Conservation (phyloP, 768 basidiomycete species). For the Hypsizygus marmoreus region DNA sequence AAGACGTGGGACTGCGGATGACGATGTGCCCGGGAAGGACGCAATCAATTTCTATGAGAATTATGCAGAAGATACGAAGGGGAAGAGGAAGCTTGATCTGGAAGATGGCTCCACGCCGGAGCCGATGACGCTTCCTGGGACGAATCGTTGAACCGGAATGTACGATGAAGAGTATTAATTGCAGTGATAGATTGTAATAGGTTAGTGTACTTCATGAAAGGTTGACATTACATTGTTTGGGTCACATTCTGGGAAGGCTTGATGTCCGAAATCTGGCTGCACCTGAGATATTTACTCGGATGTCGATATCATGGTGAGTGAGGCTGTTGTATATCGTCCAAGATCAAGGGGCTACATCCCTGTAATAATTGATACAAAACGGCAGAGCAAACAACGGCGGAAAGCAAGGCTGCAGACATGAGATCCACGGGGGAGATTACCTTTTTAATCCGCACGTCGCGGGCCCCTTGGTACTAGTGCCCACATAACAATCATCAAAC, state of each 20-base stretch:
- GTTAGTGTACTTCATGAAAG: too few species aligned
- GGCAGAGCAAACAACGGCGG: background rate
- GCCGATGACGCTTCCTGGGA: conserved; percentile 6
- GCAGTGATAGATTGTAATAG: too few species aligned
- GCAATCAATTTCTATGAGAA: conserved; percentile 88
- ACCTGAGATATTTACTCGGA: too few species aligned
- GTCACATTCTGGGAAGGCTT: too few species aligned
- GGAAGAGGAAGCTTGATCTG: conserved; percentile 49
- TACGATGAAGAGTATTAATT: too few species aligned
- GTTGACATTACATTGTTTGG: too few species aligned
- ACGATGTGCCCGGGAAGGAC: conserved; percentile 40
- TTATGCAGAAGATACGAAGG: conserved; percentile 76
- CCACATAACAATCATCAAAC: conserved; percentile 58
- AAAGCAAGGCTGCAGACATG: background rate
- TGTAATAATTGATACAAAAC: background rate
- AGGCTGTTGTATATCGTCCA: too few species aligned
- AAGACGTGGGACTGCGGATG: conserved; percentile 42
- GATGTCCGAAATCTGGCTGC: too few species aligned
- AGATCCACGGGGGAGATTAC: background rate
- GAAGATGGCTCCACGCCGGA: too few species aligned
- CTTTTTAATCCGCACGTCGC: conserved; percentile 19
- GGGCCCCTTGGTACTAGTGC: conserved; percentile 42
- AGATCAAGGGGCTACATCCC: too few species aligned
- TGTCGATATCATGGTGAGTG: too few species aligned
- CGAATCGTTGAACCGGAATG: too few species aligned